phyloP scores from a whole-genome alignment of 2,329 filamentous ascomycete genomes.

The Geosmithia putterillii region DNA sequence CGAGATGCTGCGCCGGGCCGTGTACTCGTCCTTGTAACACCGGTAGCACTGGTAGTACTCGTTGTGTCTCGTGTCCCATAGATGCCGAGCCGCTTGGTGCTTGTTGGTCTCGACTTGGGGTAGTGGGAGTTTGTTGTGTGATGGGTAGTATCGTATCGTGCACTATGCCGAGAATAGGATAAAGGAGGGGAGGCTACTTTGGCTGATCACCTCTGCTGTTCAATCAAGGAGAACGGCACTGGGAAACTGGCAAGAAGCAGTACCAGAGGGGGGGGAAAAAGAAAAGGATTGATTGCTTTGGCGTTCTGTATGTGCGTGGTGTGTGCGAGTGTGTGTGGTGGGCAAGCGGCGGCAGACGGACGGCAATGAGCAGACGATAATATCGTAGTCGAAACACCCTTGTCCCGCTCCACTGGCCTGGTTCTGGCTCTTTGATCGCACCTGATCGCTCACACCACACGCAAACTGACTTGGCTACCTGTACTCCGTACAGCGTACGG shows the following conservation, averaged over 20 bases:
- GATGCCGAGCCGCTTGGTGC: not conserved
- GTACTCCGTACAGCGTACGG: no score
- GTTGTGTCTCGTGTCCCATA: not conserved
- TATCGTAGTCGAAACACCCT: not conserved
- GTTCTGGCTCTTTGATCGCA: no score
- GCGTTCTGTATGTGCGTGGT: no score
- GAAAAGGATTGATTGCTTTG: not conserved
- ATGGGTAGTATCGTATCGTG: no score
- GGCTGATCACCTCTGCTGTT: not conserved
- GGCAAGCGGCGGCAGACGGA: not conserved
- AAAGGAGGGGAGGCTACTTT: not conserved
- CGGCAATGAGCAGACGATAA: not conserved
- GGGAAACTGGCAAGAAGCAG: not conserved
- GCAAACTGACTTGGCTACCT: no score
- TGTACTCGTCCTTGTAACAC: no score
- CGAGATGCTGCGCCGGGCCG: not conserved
- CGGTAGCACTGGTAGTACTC: no score
- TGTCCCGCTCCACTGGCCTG: not conserved
- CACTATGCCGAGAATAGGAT: not conserved
- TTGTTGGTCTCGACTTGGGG: no score
- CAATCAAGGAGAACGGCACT: not conserved
- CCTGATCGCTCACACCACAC: no score
- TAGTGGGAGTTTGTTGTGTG: not conserved
- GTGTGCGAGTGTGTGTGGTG: not conserved
- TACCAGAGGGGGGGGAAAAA: not conserved